A percentile compares a stretch with the other conserved stretches of the same genome.
Evolutionary conservation across 768 basidiomycete species (phyloP).

Genomic region (Ramaria rubella): DNA sequence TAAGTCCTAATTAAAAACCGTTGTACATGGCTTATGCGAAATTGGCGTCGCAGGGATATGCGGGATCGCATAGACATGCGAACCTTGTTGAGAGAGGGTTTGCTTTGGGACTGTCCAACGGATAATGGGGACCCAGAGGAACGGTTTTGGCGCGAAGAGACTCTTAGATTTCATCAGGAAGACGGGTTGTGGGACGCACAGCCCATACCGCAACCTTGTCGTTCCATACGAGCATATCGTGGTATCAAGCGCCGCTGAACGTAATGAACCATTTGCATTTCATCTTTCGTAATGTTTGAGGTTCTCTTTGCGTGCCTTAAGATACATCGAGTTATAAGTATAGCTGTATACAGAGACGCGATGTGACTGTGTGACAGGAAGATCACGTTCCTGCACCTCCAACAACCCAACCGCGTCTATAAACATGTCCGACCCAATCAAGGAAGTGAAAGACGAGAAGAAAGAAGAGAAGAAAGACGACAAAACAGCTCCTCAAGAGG

Average conservation of each 20-base stretch:
- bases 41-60: constrained; percentile 57
- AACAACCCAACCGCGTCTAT: background rate
- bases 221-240: constrained; percentile 28
- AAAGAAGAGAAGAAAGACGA: constrained; percentile 28
- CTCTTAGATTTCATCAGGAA: background rate
- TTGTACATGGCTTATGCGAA: constrained; percentile 27
- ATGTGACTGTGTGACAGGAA: background rate
- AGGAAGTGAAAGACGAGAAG: constrained; percentile 29
- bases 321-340: too few species aligned
- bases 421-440: constrained; percentile 51
- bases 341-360: background rate
- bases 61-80: constrained; percentile 61
- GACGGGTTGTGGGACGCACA: constrained; percentile 8
- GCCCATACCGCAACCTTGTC: constrained; percentile 29
- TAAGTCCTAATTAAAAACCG: constrained; percentile 58
- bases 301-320: background rate
- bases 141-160: constrained; percentile 42
- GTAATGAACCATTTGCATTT: background rate
- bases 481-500: constrained; percentile 27
- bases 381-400: background rate
- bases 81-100: constrained; percentile 36
- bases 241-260: background rate
- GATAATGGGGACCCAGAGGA: constrained; percentile 42
- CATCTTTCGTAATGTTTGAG: background rate
- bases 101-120: constrained; percentile 47